Base-by-base conservation (phyloP, 352 stramenopile genomes). In the Pythium aphanidermatum region DNA sequence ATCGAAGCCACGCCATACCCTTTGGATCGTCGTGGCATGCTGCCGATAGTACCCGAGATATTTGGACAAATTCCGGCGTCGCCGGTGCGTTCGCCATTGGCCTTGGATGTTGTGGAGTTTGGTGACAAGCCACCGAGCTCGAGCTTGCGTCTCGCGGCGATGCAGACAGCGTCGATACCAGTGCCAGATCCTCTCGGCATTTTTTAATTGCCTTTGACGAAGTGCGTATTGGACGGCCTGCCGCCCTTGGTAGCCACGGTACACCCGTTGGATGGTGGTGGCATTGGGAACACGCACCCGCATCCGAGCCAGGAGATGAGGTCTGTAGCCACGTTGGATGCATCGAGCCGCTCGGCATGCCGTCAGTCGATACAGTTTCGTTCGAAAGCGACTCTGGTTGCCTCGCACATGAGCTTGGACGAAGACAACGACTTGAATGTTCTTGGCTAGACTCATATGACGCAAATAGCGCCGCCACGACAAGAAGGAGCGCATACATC, bases 51-150 rank as follows among this genome's bases (percentile, higher is more conserved):
- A 68, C 0, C 19, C 49, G n/a, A 84, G 33, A 30, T 74, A 72
- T 19, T 50, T 52, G 9, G 44, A 55, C 7, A 84, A 63, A 27
- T 59, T 65, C 11, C 44, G 23, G 26, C 63, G 48, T 3, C 49
- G 58, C 33, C 60, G 51, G 42, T 75, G 67, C 29, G 65, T 72
- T 2, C 72, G 58, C 69, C 75, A 89, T 30, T 86, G 65, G 11
- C 63, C 52, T 53, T 89, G 72, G 47, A 86, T 77, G 29, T 46
- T 59, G 45, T 52, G 58, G 21, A 84, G 63, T 43, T 79, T 81
- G 11, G 25, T 14, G n/a, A 82, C 37, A 3, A 83, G 65, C 71
- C 71, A 83, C 2, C 46, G 49, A 1, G 71, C 64, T 4, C 69
- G 63, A 11, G 21, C 43, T 10, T 27, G 42, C 11, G 74, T 60